Conservation (phyloP, 495 filamentous ascomycete species). For the Lasiosphaeria miniovina region DNA sequence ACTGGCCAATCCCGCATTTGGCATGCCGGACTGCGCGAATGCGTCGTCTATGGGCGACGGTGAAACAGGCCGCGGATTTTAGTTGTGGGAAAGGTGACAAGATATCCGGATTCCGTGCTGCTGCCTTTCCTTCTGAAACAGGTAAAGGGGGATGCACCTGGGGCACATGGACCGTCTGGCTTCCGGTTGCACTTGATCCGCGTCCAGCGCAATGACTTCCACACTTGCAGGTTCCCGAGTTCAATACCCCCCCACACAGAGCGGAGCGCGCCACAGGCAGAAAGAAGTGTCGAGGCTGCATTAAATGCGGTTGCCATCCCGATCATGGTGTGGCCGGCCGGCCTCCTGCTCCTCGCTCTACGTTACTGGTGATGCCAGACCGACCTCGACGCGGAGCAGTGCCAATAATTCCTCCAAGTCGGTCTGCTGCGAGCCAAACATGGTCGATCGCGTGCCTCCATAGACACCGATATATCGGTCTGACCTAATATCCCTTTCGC, state of each 20-base stretch:
- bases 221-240: neutral
- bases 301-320: slow-evolving; percentile 1
- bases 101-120: neutral
- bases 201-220: neutral
- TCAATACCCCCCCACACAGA: too few relatives aligned
- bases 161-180: neutral
- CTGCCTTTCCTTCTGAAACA: slow-evolving; percentile 6
- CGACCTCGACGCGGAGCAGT: slow-evolving; percentile 1
- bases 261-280: neutral
- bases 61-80: slow-evolving; percentile 1
- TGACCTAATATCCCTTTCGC: neutral
- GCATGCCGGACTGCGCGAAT: neutral
- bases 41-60: neutral
- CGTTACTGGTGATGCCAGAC: slow-evolving; percentile 11
- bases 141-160: neutral
- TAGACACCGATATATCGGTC: neutral
- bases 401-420: slow-evolving; percentile 1
- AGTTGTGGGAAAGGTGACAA: neutral
- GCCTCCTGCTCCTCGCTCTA: slow-evolving; percentile 1
- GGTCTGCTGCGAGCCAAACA: neutral
- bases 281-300: neutral
- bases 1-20: slow-evolving; percentile 6
- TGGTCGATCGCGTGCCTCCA: slow-evolving; percentile 6
- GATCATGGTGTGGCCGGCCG: neutral
- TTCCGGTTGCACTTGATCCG: slow-evolving; percentile 2